Percentiles rank a stretch among this genome's conserved stretches.
These are phyloP conservation scores for Aspergillus mulundensis DNA, from an alignment of 495 filamentous ascomycete species.

Conservation along the genomic window DNA sequence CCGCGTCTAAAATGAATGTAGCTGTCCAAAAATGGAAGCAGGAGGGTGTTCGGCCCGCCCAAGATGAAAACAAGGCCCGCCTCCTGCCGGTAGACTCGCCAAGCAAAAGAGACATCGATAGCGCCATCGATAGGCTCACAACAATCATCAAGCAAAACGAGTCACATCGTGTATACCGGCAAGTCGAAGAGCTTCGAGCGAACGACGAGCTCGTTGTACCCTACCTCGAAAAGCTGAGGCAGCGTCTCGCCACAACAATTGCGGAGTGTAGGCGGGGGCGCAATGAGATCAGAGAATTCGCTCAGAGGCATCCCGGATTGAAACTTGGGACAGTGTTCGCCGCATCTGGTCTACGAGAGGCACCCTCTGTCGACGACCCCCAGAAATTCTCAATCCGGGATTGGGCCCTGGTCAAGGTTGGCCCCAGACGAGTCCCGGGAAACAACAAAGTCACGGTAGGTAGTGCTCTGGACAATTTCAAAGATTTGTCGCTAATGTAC, in stretches of 20 bases:
- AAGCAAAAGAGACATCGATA: neutral
- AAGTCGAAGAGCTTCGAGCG: neutral
- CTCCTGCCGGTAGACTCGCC: neutral
- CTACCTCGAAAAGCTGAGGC: neutral
- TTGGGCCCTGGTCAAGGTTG: neutral
- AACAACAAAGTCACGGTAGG: neutral
- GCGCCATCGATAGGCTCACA: neutral
- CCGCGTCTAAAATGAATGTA: neutral
- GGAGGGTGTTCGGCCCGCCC: neutral
- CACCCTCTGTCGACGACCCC: neutral
- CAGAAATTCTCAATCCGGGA: conserved; percentile 2
- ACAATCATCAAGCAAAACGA: neutral
- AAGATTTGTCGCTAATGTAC: neutral
- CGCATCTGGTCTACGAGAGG: neutral
- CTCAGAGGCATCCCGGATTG: neutral
- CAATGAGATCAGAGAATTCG: neutral
- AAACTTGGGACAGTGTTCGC: neutral
- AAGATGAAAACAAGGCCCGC: neutral
- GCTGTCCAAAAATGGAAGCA: neutral
- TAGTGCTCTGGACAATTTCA: neutral
- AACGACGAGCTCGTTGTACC: neutral
- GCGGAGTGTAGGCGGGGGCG: neutral
- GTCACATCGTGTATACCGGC: neutral
- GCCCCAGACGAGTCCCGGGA: neutral
- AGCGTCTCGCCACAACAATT: neutral